These are phyloP conservation scores for Zygosaccharomyces bailii DNA, from an alignment of 805 yeast genomes.

Conservation along the genomic window DNA sequence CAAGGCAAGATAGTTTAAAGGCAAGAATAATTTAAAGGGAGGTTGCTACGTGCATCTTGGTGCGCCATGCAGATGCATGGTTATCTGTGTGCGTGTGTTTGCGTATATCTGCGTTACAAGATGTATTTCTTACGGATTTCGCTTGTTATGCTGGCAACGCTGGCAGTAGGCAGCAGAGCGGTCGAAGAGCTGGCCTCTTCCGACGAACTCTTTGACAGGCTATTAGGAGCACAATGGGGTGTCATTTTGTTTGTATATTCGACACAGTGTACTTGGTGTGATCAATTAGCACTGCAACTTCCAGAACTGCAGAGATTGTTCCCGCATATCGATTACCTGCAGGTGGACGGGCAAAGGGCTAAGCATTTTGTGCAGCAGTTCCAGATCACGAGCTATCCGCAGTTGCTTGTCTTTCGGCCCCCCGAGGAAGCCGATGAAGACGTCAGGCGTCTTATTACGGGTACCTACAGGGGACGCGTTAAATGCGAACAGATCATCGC, in stretches of 20 bases:
- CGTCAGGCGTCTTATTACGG: constrained; percentile 27
- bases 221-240: constrained; percentile 4
- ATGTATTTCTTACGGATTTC: not conserved
- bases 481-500: constrained; percentile 34
- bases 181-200: constrained; percentile 8
- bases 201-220: constrained; percentile 5
- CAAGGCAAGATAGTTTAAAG: not conserved
- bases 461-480: constrained; percentile 38
- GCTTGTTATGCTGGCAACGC: not conserved
- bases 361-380: constrained; percentile 40
- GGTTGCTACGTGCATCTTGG: no score
- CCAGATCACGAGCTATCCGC: constrained; percentile 46
- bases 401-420: constrained; percentile 44
- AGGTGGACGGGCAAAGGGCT: constrained; percentile 36
- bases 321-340: constrained; percentile 36
- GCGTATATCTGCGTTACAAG: not conserved
- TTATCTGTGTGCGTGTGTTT: no score
- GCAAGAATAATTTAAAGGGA: no score
- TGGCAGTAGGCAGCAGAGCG: not conserved
- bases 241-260: constrained; percentile 37
- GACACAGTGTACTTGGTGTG: constrained; percentile 46
- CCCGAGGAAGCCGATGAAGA: constrained; percentile 32
- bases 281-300: constrained; percentile 44
- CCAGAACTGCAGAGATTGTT: constrained; percentile 44
- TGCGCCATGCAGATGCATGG: no score